A percentile compares a stretch with the other conserved stretches of the same genome.
These are phyloP conservation scores for Cucurbita pepo DNA, from an alignment of 306 rosid genomes.

Conservation along the genomic window DNA sequence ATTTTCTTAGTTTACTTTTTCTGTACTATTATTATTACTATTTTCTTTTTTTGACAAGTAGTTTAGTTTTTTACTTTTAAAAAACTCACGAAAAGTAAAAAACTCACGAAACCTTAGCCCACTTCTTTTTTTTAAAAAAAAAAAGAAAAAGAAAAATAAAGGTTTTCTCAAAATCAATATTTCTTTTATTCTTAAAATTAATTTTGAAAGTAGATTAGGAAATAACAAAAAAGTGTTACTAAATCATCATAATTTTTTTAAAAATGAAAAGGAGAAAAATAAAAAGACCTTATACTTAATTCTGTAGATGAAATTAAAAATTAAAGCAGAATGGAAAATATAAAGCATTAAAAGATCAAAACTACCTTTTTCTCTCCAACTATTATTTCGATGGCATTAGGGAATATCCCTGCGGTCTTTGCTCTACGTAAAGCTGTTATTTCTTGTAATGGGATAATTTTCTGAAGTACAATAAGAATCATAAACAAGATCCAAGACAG, in stretches of 20 bases:
- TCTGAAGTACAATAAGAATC: conserved; percentile 32
- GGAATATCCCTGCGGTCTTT: conserved; percentile 91
- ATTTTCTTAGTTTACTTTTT: neutral
- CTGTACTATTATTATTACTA: neutral
- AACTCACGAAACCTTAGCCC: neutral
- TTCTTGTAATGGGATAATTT: conserved; percentile 67
- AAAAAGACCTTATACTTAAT: neutral
- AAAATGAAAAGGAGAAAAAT: neutral
- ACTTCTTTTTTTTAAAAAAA: neutral
- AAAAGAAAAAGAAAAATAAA: neutral
- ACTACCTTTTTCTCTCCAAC: conserved; percentile 60
- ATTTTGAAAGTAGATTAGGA: neutral
- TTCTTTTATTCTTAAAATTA: neutral
- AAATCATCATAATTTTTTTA: neutral
- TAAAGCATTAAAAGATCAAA: conserved; percentile 1
- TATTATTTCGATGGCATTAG: conserved; percentile 82
- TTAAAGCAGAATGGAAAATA: neutral
- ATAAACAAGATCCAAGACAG: neutral
- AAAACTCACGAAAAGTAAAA: neutral
- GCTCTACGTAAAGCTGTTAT: conserved; percentile 73
- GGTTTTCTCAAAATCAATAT: neutral
- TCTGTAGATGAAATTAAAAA: conserved; percentile 5
- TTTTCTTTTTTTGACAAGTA: neutral
- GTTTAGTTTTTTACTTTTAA: neutral
- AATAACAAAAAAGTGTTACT: neutral